phyloP scores from a whole-genome alignment of 1,284 basidiomycete genomes.

The Ustanciosporium gigantosporum region DNA sequence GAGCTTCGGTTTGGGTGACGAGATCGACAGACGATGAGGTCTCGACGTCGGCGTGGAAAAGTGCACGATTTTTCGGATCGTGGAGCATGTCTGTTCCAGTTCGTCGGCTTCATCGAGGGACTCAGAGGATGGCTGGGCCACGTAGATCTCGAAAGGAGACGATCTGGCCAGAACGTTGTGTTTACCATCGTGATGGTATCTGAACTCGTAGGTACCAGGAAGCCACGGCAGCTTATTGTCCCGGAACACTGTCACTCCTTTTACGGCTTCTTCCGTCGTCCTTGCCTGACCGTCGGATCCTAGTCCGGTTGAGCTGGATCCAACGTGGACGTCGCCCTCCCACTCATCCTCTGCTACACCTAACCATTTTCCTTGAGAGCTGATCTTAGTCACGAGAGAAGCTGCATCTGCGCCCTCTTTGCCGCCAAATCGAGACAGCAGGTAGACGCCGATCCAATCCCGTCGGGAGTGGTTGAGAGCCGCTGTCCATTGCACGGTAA shows the following conservation, averaged over 20 bases:
- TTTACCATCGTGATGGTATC: constrained; percentile 69
- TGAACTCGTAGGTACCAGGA: constrained; percentile 82
- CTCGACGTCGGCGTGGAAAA: constrained; percentile 8
- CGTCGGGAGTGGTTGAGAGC: constrained; percentile 84
- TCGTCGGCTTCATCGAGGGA: constrained; percentile 62
- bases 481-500: constrained; percentile 82
- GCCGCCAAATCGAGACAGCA: constrained; percentile 33
- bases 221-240: constrained; percentile 74
- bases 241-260: constrained; percentile 58
- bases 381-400: constrained; percentile 70
- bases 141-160: constrained; percentile 83
- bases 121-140: constrained; percentile 49
- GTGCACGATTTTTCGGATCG: constrained; percentile 69
- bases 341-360: constrained; percentile 89
- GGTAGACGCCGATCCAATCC: constrained; percentile 95
- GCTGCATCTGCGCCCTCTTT: constrained; percentile 18
- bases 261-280: background rate
- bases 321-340: constrained; percentile 73
- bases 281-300: background rate
- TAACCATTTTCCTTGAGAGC: constrained; percentile 86
- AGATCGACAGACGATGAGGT: constrained; percentile 15
- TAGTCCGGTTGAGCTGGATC: constrained; percentile 9
- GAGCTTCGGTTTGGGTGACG: background rate
- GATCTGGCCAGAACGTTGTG: constrained; percentile 89
- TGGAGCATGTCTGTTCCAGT: constrained; percentile 66